Evolutionary conservation across 306 rosid species (phyloP), one percentile per base, ranked within the genome.

Genomic region (Macrotyloma uniflorum): DNA sequence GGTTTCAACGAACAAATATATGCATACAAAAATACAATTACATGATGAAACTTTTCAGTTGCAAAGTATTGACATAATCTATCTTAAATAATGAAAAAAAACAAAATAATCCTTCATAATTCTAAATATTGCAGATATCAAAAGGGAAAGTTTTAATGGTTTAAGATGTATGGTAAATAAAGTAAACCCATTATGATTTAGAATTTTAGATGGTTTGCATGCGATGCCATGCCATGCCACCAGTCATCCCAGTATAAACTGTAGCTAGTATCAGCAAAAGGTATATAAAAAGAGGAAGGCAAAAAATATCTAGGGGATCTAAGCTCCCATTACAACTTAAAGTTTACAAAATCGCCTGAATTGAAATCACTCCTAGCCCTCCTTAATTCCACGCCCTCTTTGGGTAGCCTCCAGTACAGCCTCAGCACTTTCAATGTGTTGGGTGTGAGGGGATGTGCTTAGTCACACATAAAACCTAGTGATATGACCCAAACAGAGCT

Each of bases 51-150:
- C 78, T 47, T 28, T 78, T 74, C 58, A 33, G 74, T 24, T 62
- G 13, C 78, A 53, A 70, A 72, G 47, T 40, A 58, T 51, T 38
- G 59, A 28, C 33, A 51, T 62, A 62, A 30, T 10, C 64, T 63
- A 63, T 11, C 8, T 63, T 33, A 19, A 42, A 6, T 32, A 35
- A 63, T 63, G 7, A 6, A 16, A 32, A 26, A 30, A 32, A 75
- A 18, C 4, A 26, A 5, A 19, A n/a, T n/a, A n/a, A n/a, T n/a
- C n/a, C n/a, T n/a, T n/a, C n/a, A n/a, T n/a, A n/a, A n/a, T n/a
- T n/a, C n/a, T n/a, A n/a, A n/a, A n/a, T n/a, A n/a, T n/a, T n/a
- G n/a, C n/a, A n/a, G n/a, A n/a, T n/a, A n/a, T n/a, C n/a, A 32
- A 49, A 30, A 46, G 8, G 5, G 16, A 75, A 61, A 30, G 23